Conservation (phyloP, 768 basidiomycete species). For the Amanita subjunquillea region DNA sequence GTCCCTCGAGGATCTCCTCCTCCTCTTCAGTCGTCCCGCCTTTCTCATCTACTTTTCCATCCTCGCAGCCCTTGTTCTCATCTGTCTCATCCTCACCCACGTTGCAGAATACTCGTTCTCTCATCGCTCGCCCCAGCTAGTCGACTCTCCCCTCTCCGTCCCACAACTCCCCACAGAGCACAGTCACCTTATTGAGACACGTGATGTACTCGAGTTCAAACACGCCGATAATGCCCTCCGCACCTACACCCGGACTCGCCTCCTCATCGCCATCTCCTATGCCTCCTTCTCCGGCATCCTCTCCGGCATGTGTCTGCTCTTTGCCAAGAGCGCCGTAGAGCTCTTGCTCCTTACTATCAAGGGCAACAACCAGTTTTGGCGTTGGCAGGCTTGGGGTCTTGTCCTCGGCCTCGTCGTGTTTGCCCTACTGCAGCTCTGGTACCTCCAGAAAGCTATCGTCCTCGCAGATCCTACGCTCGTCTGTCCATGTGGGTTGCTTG, state of each 20-base stretch:
- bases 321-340: constrained; percentile 91
- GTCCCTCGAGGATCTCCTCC: constrained; percentile 75
- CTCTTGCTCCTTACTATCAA: constrained; percentile 68
- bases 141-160: constrained; percentile 14
- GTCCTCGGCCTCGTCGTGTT: constrained; percentile 61
- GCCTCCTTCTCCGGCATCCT: constrained; percentile 83
- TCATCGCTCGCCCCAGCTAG: constrained; percentile 18
- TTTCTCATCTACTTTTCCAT: constrained; percentile 80
- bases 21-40: constrained; percentile 60
- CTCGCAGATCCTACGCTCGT: constrained; percentile 80
- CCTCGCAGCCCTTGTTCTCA: constrained; percentile 47
- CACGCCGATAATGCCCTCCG: neutral
- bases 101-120: constrained; percentile 53
- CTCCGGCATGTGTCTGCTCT: constrained; percentile 85
- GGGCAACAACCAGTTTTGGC: constrained; percentile 74
- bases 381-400: constrained; percentile 79
- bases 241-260: constrained; percentile 23
- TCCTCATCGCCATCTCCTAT: constrained; percentile 73
- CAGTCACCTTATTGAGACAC: constrained; percentile 41
- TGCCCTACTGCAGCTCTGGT: constrained; percentile 78
- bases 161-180: constrained; percentile 34
- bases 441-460: constrained; percentile 68
- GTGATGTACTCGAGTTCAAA: neutral
- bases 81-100: constrained; percentile 59
- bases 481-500: constrained; percentile 58